A percentile compares a stretch with the other conserved stretches of the same genome.
These are phyloP conservation scores for Yamadazyma olivae DNA, from an alignment of 805 yeast species.

Conservation along the genomic window DNA sequence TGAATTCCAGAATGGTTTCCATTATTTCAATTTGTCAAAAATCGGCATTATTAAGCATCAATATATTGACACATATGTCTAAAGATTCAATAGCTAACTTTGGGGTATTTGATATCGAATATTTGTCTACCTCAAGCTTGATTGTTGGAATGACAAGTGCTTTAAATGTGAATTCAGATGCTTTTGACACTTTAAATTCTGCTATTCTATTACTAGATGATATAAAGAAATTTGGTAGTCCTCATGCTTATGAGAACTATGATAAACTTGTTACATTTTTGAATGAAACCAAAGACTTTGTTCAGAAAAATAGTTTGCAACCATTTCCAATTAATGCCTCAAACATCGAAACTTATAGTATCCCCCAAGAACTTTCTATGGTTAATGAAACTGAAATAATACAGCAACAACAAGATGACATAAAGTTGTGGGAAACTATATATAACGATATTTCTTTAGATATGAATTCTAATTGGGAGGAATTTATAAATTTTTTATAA, in stretches of 20 bases:
- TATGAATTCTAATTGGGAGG: constrained; percentile 7
- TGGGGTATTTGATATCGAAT: constrained; percentile 5
- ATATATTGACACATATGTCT: constrained; percentile 4
- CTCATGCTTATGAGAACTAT: too few species aligned
- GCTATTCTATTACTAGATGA: constrained; percentile 4
- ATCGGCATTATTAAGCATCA: constrained; percentile 5
- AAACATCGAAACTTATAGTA: constrained; percentile 3
- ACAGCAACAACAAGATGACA: constrained; percentile 1
- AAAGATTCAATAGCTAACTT: constrained; percentile 4
- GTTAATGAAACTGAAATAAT: neutral
- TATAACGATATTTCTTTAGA: constrained; percentile 5
- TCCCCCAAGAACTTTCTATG: neutral
- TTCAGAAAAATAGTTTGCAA: neutral
- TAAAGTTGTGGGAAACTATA: constrained; percentile 4
- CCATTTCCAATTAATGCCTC: neutral
- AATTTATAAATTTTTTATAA: too few species aligned
- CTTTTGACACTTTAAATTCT: constrained; percentile 1
- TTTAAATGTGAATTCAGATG: constrained; percentile 4
- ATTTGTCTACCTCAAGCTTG: constrained; percentile 4
- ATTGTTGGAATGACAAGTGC: constrained; percentile 6
- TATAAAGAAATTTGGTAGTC: constrained; percentile 4
- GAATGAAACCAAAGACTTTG: constrained; percentile 2
- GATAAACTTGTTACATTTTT: too few species aligned
- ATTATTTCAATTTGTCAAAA: constrained; percentile 4
- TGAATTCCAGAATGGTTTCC: constrained; percentile 2